phyloP scores from a whole-genome alignment of 2,329 filamentous ascomycete species.

The Botrytis squamosa region DNA sequence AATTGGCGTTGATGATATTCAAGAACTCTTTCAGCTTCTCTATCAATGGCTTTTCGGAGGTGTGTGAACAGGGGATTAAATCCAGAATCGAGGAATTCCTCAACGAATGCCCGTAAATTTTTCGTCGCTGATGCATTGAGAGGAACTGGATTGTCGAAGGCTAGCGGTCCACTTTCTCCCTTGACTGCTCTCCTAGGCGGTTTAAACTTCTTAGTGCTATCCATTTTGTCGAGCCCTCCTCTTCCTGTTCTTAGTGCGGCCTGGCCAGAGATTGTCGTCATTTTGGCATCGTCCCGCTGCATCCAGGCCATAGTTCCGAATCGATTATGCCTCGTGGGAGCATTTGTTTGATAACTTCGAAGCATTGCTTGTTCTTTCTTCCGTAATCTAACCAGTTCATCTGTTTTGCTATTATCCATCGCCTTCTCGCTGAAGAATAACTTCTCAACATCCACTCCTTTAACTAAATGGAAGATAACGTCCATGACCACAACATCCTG shows the following conservation, averaged over 20 bases:
- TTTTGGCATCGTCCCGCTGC: constrained; percentile 78
- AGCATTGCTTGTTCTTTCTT: constrained; percentile 83
- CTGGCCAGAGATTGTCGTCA: constrained; percentile 85
- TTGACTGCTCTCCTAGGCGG: constrained; percentile 66
- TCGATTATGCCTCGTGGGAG: constrained; percentile 83
- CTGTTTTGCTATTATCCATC: constrained; percentile 63
- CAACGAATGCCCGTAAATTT: constrained; percentile 77
- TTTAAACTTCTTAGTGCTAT: constrained; percentile 85
- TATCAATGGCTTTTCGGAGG: constrained; percentile 83
- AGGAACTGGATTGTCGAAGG: constrained; percentile 71
- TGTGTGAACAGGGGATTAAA: constrained; percentile 91
- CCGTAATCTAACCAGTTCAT: constrained; percentile 73
- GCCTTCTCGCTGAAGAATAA: constrained; percentile 82
- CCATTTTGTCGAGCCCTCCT: constrained; percentile 80
- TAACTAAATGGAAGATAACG: constrained; percentile 87
- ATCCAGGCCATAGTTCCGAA: constrained; percentile 99
- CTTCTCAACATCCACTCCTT: constrained; percentile 79
- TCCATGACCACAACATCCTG: constrained; percentile 91
- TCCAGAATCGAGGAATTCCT: constrained; percentile 90
- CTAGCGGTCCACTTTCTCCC: constrained; percentile 63
- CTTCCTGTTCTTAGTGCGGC: constrained; percentile 74
- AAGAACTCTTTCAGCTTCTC: constrained; percentile 79
- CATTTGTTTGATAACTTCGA: constrained; percentile 71
- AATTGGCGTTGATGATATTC: constrained; percentile 79
- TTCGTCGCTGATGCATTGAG: constrained; percentile 73